Evolutionary conservation across 108 stramenopile species (phyloP).

Genomic region (Stephanodiscus minutulus): DNA sequence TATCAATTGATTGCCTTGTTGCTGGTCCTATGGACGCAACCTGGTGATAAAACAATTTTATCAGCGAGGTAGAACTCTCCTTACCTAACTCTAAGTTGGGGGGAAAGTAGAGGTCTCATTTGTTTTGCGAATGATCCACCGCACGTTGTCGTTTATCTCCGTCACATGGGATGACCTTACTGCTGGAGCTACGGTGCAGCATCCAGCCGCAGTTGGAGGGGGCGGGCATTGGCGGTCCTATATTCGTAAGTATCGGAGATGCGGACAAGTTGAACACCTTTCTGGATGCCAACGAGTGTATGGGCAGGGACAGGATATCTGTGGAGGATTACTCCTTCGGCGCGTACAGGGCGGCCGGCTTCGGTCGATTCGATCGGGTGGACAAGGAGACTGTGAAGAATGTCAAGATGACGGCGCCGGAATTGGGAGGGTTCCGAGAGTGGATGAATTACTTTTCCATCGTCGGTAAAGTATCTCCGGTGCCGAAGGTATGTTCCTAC

Average conservation of each 20-base stretch:
- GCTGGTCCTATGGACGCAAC: too few species aligned
- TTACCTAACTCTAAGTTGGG: too few species aligned
- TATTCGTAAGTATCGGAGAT: slow-evolving; percentile 82
- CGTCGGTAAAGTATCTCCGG: slow-evolving; percentile 66
- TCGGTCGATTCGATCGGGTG: slow-evolving; percentile 51
- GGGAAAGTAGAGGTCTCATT: too few species aligned
- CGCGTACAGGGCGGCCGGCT: slow-evolving; percentile 76
- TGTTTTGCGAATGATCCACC: too few species aligned
- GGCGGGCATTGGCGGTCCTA: slow-evolving; percentile 55
- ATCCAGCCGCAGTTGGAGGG: slow-evolving; percentile 59
- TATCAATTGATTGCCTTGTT: too few species aligned
- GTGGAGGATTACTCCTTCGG: slow-evolving; percentile 76
- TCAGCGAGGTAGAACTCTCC: too few species aligned
- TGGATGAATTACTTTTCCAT: slow-evolving; percentile 61
- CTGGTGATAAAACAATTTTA: too few species aligned
- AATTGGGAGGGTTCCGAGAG: slow-evolving; percentile 43
- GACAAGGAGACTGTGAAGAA: slow-evolving; percentile 58
- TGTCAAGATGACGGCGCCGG: slow-evolving; percentile 65
- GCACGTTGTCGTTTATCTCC: slow-evolving; percentile 73
- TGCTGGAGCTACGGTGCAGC: slow-evolving; percentile 86
- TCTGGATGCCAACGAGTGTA: slow-evolving; percentile 70
- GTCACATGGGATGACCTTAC: slow-evolving; percentile 90
- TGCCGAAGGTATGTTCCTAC: slow-evolving; percentile 25
- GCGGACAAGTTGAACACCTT: slow-evolving; percentile 67
- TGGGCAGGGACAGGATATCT: slow-evolving; percentile 55